phyloP scores from a whole-genome alignment of 495 filamentous ascomycete genomes.

The Talaromyces ruber region DNA sequence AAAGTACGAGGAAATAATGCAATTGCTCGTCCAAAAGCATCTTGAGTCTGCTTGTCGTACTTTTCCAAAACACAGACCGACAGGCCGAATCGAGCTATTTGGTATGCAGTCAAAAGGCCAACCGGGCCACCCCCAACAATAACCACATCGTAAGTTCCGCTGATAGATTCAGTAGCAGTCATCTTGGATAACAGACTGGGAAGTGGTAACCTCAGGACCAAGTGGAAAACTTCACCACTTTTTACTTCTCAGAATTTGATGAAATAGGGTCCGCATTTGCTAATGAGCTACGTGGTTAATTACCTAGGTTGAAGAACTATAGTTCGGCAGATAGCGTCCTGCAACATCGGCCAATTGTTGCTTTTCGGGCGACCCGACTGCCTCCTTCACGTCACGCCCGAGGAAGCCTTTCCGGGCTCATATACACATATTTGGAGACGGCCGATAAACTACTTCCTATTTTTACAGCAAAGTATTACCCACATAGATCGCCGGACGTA shows the following conservation, averaged over 20 bases:
- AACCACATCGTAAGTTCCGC: slow-evolving; percentile 29
- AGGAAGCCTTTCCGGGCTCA: not conserved
- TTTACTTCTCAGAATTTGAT: not conserved
- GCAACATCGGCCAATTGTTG: not conserved
- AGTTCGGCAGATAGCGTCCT: not conserved
- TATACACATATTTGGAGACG: not conserved
- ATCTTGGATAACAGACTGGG: not conserved
- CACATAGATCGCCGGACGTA: not conserved
- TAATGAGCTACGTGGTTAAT: not conserved
- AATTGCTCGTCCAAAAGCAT: slow-evolving; percentile 34
- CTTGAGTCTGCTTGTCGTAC: slow-evolving; percentile 27
- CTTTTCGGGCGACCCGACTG: not conserved
- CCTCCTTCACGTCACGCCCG: not conserved
- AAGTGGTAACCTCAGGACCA: not conserved
- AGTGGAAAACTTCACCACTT: not conserved
- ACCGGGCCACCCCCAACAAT: slow-evolving; percentile 73
- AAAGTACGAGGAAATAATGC: not conserved
- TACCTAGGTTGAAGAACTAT: not conserved
- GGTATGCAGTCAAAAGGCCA: slow-evolving; percentile 53
- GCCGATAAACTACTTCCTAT: not conserved
- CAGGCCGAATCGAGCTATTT: slow-evolving; percentile 21
- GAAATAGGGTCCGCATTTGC: not conserved
- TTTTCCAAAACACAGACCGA: slow-evolving; percentile 20
- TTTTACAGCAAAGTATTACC: not conserved
- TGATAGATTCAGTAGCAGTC: not conserved